Base-by-base conservation (phyloP, 2,329 filamentous ascomycete genomes). In the Fusarium aywerte region DNA sequence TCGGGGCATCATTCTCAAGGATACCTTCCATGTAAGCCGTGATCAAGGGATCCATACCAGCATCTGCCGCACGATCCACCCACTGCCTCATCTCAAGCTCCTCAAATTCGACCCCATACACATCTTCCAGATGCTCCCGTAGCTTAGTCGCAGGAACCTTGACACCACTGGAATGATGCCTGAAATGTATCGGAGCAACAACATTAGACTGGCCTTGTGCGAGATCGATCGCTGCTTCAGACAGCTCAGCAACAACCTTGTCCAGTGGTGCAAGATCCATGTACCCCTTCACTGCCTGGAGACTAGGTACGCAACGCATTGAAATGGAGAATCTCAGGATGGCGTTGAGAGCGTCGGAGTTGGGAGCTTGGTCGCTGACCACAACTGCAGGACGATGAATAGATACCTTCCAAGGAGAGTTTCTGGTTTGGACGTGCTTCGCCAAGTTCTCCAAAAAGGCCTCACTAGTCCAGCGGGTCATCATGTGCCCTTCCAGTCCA, bases 1-100 rank as follows among this genome's bases (percentile, higher is more conserved):
- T 49, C 2, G 45, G 32, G 12, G 45, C 45, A 29, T 49, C 23
- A 20, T 29, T 36, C n/a, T 49, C 45, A n/a, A 38, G 12, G 13
- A 49, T 49, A 12, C 45, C 45, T 8, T 49, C 33, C 21, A 49
- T 49, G n/a, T 49, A 49, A 35, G 45, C 45, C 10, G 45, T 49
- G 10, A 49, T 49, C 7, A 49, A 25, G 2, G 45, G 45, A 38
- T 49, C 45, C 45, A 49, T 49, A 4, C 45, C 45, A 38, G 45
- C 32, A 9, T 49, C 33, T 10, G 45, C 33, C 5, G 45, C 45
- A 15, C 21, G 45, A 15, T 49, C 45, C 33, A 49, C n/a, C 45
- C 45, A 49, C 6, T 27, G 20, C n/a, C 31, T 18, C 45, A 49
- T 20, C 7, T 36, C 33, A 11, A 49, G n/a, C 33, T 49, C 45